Percentiles rank a stretch among this genome's conserved stretches.
Evolutionary conservation across 176 grass and related monocot species (phyloP).

Genomic region (Avena sativa): DNA sequence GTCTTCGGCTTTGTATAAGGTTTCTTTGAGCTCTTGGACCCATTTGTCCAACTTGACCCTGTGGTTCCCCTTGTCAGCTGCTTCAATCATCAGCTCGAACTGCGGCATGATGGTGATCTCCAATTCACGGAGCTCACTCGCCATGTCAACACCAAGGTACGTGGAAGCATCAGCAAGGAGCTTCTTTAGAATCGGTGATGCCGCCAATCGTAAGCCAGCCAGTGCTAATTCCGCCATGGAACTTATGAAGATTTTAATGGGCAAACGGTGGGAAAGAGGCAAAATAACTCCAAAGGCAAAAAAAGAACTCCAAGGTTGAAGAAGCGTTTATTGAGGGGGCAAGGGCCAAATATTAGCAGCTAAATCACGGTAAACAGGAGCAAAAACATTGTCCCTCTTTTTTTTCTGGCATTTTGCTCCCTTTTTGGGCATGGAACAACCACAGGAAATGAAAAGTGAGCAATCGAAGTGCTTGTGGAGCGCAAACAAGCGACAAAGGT

Average conservation of each 20-base stretch:
- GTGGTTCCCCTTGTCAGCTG: not conserved
- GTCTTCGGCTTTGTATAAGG: constrained; percentile 29
- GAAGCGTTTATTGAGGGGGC: too few relatives aligned
- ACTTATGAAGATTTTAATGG: too few relatives aligned
- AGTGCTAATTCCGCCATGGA: not conserved
- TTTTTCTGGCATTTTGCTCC: not conserved
- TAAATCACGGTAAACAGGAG: too few relatives aligned
- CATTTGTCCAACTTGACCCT: not conserved
- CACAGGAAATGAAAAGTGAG: not conserved
- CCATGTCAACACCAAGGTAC: constrained; percentile 11
- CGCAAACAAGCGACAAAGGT: too few relatives aligned
- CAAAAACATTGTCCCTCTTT: too few relatives aligned
- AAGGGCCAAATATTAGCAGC: too few relatives aligned
- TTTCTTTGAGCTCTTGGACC: constrained; percentile 27
- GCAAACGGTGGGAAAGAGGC: too few relatives aligned
- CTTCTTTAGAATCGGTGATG: not conserved
- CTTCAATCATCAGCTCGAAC: constrained; percentile 8
- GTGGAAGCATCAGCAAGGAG: not conserved
- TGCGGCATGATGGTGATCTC: not conserved
- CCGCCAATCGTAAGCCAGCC: not conserved
- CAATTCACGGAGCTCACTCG: not conserved
- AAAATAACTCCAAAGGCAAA: too few relatives aligned
- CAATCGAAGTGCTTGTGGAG: not conserved
- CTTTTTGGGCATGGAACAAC: not conserved
- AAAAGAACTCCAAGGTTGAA: too few relatives aligned